Evolutionary conservation across 441 rosid genomes (phyloP).

Genomic region (Flueggea neowawraea): DNA sequence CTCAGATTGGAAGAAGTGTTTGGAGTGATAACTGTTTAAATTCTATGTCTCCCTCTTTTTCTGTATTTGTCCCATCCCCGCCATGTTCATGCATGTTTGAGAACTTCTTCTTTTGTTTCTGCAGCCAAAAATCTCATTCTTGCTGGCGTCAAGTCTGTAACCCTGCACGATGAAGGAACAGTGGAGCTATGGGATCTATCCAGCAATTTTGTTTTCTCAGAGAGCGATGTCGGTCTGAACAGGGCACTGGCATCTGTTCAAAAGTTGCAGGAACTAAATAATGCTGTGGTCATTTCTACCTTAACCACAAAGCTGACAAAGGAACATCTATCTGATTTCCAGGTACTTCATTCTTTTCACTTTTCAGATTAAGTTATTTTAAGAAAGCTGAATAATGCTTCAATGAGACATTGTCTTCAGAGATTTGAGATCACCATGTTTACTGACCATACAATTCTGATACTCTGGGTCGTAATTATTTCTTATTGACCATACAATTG

Average conservation of each 20-base stretch:
- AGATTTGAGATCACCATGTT: too few relatives aligned
- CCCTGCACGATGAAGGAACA: constrained; percentile 74
- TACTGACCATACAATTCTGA: too few relatives aligned
- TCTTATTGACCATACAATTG: too few relatives aligned
- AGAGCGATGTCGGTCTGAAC: constrained; percentile 81
- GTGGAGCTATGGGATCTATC: constrained; percentile 92
- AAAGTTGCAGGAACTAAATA: constrained; percentile 90
- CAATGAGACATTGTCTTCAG: too few relatives aligned
- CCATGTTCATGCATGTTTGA: not conserved
- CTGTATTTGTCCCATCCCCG: too few relatives aligned
- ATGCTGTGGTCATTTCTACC: constrained; percentile 63
- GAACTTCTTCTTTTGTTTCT: constrained; percentile 2
- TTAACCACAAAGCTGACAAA: constrained; percentile 58
- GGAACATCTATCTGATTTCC: constrained; percentile 71
- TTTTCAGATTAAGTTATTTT: not conserved
- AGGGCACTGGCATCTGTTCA: constrained; percentile 86
- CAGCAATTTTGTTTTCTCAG: constrained; percentile 71
- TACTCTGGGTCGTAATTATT: too few relatives aligned
- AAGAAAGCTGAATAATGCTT: not conserved
- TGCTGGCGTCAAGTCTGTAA: constrained; percentile 93
- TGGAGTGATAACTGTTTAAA: too few relatives aligned
- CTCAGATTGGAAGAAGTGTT: too few relatives aligned
- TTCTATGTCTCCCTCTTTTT: too few relatives aligned
- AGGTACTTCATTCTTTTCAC: constrained; percentile 35
- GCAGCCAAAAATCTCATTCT: constrained; percentile 94